Evolutionary conservation across 225 moss, liverwort and hornwort genomes (phyloP), one percentile per base, ranked within the genome.

Genomic region (Bryum argenteum): DNA sequence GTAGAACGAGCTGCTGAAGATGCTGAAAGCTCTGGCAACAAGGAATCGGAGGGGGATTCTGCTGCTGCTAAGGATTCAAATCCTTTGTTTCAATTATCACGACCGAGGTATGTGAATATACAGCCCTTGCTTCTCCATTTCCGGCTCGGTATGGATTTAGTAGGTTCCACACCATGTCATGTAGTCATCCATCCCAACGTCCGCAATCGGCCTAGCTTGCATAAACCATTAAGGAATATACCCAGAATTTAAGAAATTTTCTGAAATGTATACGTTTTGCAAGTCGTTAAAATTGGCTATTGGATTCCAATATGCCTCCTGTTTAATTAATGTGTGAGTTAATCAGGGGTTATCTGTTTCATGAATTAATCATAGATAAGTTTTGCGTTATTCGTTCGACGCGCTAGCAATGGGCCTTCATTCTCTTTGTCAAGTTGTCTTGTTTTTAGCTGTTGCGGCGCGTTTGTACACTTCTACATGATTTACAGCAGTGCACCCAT

Each of bases 1-100:
- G 88, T 87, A 70, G 98, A 92, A 74, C 89, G 88, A 67, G 85
- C 82, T 57, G 78, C 73, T 48, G 84, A 83, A 70, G 90, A 89
- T 60, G 84, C 83, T 47, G 77, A 80, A 40, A 54, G 59, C 55
- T 66, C 78, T 74, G 74, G 78, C 47, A 76, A 44, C 59, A 74
- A 55, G 19, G 69, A 77, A 18, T 33, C 65, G 17, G 71, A 70
- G 3, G n/a, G n/a, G n/a, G 71, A 67, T 57, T 53, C 74, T 67
- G 40, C 14, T 47, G 10, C 21, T 47, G 10, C 21, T 45, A 71
- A 73, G 71, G 33, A 33, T 3, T 43, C 72, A 52, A 67, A 76
- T 59, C 19, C 63, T 70, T 54, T 81, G 64, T 76, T 66, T 43
- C 72, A 67, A 62, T 63, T 87, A 74, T 52, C 76, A 78, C 79